Evolutionary conservation across 495 filamentous ascomycete genomes (phyloP).

Genomic region (Tuber microsphaerosporum): DNA sequence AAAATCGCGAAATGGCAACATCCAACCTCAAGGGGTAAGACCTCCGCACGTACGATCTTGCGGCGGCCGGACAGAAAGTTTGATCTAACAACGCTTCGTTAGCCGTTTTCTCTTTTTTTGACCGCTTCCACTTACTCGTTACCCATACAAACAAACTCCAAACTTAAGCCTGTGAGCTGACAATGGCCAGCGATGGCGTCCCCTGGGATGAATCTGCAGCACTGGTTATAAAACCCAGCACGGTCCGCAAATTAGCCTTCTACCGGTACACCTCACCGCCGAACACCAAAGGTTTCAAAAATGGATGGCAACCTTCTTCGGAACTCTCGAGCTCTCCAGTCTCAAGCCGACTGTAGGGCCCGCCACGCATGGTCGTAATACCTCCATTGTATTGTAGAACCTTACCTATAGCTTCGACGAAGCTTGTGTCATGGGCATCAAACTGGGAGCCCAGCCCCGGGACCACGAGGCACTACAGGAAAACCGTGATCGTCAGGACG

Average conservation of each 20-base stretch:
- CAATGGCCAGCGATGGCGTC: conserved; percentile 69
- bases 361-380: conserved; percentile 28
- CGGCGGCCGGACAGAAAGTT: conserved; percentile 80
- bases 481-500: conserved; percentile 73
- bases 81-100: conserved; percentile 9
- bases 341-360: conserved; percentile 37
- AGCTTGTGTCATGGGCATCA: conserved; percentile 91
- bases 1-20: conserved; percentile 12
- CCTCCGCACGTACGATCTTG: conserved; percentile 36
- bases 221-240: conserved; percentile 92
- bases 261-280: conserved; percentile 73
- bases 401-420: conserved; percentile 70
- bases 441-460: conserved; percentile 80
- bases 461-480: conserved; percentile 68
- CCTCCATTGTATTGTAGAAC: conserved; percentile 76
- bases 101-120: conserved; percentile 5
- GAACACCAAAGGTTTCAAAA: conserved; percentile 64
- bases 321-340: conserved; percentile 56
- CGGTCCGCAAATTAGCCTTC: conserved; percentile 75
- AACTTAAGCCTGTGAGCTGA: conserved; percentile 20
- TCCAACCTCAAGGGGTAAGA: conserved; percentile 21
- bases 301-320: conserved; percentile 78
- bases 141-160: background rate
- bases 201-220: conserved; percentile 76
- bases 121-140: background rate